Conservation (phyloP, 257 asterid species). For the Anisodus acutangulus region DNA sequence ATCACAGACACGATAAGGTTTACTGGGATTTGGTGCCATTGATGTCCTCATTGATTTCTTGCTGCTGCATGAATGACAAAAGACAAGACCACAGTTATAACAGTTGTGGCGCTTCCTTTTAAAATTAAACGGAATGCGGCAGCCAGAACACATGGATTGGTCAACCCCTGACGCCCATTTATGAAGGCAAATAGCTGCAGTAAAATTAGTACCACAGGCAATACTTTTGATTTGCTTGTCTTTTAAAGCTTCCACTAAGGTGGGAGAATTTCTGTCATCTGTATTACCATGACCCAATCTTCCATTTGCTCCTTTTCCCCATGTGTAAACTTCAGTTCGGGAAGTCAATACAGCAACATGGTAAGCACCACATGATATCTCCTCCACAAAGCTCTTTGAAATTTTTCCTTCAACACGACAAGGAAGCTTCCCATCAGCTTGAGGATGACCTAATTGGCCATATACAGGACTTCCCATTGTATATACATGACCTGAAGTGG, state of each 20-base stretch:
- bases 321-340: slow-evolving; percentile 84
- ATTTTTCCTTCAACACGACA: slow-evolving; percentile 85
- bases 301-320: slow-evolving; percentile 96
- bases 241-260: slow-evolving; percentile 81
- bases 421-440: slow-evolving; percentile 83
- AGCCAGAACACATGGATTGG: slow-evolving; percentile 94
- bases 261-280: slow-evolving; percentile 74
- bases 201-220: slow-evolving; percentile 86
- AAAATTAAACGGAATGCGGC: slow-evolving; percentile 82
- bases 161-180: slow-evolving; percentile 90
- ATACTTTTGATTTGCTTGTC: slow-evolving; percentile 90
- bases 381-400: slow-evolving; percentile 73
- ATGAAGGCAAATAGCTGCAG: slow-evolving; percentile 87
- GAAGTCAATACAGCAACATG: slow-evolving; percentile 90
- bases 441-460: slow-evolving; percentile 90
- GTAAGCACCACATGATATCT: slow-evolving; percentile 92
- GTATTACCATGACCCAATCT: slow-evolving; percentile 90
- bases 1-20: slow-evolving; percentile 91
- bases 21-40: slow-evolving; percentile 89
- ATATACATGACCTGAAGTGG: slow-evolving; percentile 86
- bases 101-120: slow-evolving; percentile 95
- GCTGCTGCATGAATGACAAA: slow-evolving; percentile 93
- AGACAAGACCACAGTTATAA: slow-evolving; percentile 89
- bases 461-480: slow-evolving; percentile 92
- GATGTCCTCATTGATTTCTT: slow-evolving; percentile 90